These are phyloP conservation scores for Eutrema yunnanense DNA, from an alignment of 345 rosid genomes.

Conservation along the genomic window DNA sequence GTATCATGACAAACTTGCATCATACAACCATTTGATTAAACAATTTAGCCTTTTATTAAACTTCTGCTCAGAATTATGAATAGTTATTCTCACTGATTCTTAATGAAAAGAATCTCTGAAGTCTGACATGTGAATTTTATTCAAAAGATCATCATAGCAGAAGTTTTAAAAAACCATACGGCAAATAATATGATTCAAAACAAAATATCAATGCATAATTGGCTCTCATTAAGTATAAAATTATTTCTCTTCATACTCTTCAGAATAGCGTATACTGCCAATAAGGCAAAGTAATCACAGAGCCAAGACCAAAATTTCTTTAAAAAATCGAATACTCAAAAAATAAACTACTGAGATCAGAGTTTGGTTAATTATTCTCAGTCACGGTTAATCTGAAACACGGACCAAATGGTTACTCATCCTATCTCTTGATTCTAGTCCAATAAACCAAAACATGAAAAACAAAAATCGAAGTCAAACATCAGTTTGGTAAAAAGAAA, in stretches of 20 bases:
- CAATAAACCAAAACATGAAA: neutral
- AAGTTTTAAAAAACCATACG: neutral
- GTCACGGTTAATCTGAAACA: slow-evolving; percentile 38
- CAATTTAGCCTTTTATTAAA: too few relatives aligned
- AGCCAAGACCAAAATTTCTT: neutral
- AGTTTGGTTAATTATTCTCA: slow-evolving; percentile 21
- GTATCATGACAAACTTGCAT: too few relatives aligned
- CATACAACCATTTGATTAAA: too few relatives aligned
- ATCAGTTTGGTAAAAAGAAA: neutral
- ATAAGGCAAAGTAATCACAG: slow-evolving; percentile 16
- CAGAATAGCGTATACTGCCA: slow-evolving; percentile 33
- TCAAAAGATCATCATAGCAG: slow-evolving; percentile 31
- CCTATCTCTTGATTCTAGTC: slow-evolving; percentile 1
- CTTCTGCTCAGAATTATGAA: slow-evolving; percentile 13
- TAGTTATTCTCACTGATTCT: slow-evolving; percentile 24
- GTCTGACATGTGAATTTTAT: slow-evolving; percentile 35
- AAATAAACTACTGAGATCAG: slow-evolving; percentile 24
- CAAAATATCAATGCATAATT: too few relatives aligned
- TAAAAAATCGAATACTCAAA: neutral
- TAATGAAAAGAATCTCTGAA: slow-evolving; percentile 20
- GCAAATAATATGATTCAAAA: neutral
- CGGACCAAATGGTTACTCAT: slow-evolving; percentile 36
- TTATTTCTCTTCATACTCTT: slow-evolving; percentile 2
- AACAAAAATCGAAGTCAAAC: neutral
- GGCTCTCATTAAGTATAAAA: slow-evolving; percentile 5